phyloP scores from a whole-genome alignment of 257 asterid genomes.

The Marsdenia floribunda region DNA sequence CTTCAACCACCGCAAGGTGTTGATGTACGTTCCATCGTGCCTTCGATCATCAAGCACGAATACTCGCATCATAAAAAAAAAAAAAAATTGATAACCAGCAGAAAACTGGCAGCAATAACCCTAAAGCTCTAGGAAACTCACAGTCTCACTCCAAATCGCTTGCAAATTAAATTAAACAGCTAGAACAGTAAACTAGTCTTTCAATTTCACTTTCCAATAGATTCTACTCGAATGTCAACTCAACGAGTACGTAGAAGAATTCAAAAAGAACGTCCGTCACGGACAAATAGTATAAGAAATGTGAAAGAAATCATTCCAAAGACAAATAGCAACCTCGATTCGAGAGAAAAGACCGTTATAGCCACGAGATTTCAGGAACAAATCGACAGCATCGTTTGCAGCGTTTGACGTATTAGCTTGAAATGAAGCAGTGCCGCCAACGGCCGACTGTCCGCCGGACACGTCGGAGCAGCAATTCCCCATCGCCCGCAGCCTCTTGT shows the following conservation, averaged over 20 bases:
- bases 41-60: background rate
- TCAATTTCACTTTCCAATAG: background rate
- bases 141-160: background rate
- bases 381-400: slow-evolving; percentile 74
- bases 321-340: slow-evolving; percentile 67
- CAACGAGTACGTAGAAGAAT: background rate
- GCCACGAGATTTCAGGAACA: slow-evolving; percentile 83
- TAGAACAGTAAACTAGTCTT: background rate
- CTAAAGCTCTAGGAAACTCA: background rate
- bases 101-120: background rate
- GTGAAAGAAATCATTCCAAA: background rate
- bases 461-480: slow-evolving; percentile 95
- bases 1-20: background rate
- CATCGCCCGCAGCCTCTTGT: slow-evolving; percentile 43
- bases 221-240: background rate
- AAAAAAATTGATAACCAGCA: too few species aligned
- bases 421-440: slow-evolving; percentile 52
- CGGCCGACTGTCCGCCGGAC: slow-evolving; percentile 74
- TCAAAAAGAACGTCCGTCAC: background rate
- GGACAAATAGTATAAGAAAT: background rate
- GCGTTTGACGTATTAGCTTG: slow-evolving; percentile 34
- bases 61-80: background rate
- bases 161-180: background rate
- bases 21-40: background rate
- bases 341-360: slow-evolving; percentile 72